Evolutionary conservation across 805 yeast species (phyloP).

Genomic region (Saturnispora dispora): DNA sequence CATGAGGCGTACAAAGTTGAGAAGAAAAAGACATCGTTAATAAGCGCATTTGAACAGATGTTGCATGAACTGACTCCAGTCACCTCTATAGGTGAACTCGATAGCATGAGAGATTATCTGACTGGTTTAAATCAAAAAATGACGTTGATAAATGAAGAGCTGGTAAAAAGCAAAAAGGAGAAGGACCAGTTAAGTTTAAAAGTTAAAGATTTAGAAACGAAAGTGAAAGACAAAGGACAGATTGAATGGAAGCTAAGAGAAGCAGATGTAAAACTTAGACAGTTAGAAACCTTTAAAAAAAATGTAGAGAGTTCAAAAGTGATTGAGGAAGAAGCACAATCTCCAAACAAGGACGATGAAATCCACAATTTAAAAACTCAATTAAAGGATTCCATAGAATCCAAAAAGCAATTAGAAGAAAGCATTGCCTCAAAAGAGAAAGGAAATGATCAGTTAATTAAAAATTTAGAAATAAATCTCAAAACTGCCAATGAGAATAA

Average conservation of each 20-base stretch:
- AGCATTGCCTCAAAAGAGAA: background rate
- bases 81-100: conserved; percentile 63
- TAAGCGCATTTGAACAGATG: conserved; percentile 56
- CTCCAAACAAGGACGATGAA: background rate
- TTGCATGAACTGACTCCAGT: conserved; percentile 77
- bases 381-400: background rate
- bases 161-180: conserved; percentile 36
- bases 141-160: conserved; percentile 53
- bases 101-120: conserved; percentile 59
- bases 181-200: conserved; percentile 12
- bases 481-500: background rate
- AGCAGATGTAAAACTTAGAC: conserved; percentile 8
- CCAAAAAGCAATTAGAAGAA: background rate
- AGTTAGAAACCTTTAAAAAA: background rate
- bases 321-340: background rate
- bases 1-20: conserved; percentile 80
- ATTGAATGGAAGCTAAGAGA: conserved; percentile 26
- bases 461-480: background rate
- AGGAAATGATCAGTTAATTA: background rate
- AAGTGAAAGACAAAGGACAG: conserved; percentile 7
- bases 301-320: background rate
- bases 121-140: conserved; percentile 52
- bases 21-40: conserved; percentile 53
- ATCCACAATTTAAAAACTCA: conserved; percentile 10
- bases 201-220: conserved; percentile 8